These are phyloP conservation scores for Cryptosporidium xiaoi DNA, from an alignment of 169 alveolate genomes.

Conservation along the genomic window DNA sequence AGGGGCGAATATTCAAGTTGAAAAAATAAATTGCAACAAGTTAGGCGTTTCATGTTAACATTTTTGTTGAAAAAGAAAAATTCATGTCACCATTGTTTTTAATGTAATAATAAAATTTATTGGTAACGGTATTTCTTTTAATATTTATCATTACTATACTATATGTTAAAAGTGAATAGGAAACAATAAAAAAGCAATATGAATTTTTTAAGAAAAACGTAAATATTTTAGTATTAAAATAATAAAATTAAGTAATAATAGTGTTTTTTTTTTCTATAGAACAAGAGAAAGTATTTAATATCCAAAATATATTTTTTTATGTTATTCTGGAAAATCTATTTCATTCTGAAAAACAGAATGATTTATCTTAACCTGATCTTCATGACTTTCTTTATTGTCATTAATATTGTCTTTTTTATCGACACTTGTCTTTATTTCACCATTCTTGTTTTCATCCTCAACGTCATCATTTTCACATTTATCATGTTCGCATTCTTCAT, in stretches of 20 bases:
- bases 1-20: slow-evolving; percentile 35
- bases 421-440: neutral
- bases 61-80: too few relatives aligned
- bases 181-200: too few relatives aligned
- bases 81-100: too few relatives aligned
- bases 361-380: slow-evolving; percentile 46
- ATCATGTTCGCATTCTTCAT: neutral
- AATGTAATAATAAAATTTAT: too few relatives aligned
- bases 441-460: neutral
- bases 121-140: too few relatives aligned
- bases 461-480: too few relatives aligned
- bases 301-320: neutral
- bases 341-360: slow-evolving; percentile 67
- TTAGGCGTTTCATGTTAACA: too few relatives aligned
- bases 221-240: neutral
- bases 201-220: too few relatives aligned
- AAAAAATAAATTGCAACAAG: neutral
- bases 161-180: too few relatives aligned
- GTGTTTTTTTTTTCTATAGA: too few relatives aligned
- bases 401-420: neutral
- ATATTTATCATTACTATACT: too few relatives aligned
- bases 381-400: neutral
- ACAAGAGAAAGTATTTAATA: too few relatives aligned
- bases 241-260: neutral
- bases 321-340: slow-evolving; percentile 60